Evolutionary conservation across 129 eudicot genomes (phyloP).

Genomic region (Artemisia tridentata): DNA sequence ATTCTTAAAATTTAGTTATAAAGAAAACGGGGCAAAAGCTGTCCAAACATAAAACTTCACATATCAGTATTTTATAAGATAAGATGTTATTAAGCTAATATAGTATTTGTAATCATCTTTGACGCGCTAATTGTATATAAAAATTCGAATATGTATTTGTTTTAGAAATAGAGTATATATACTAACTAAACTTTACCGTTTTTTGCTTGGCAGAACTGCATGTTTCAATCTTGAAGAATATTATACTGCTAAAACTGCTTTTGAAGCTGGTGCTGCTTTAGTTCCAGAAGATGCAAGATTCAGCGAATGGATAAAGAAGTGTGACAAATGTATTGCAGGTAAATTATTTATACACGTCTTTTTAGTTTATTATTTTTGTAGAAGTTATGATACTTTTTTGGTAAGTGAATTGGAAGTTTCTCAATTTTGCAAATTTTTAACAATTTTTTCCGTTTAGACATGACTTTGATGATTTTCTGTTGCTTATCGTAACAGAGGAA

Average conservation of each 20-base stretch:
- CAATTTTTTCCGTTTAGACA: not conserved
- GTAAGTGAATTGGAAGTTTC: not conserved
- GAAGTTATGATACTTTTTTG: not conserved
- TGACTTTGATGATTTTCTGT: slow-evolving; percentile 5
- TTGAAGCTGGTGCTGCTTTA: slow-evolving; percentile 60
- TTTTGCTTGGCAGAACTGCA: slow-evolving; percentile 47
- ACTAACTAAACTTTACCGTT: not conserved
- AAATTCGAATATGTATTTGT: no score
- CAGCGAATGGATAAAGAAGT: slow-evolving; percentile 64
- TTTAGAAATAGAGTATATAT: no score
- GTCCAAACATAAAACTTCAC: no score
- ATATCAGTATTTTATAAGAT: no score
- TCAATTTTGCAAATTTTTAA: not conserved
- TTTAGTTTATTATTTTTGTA: not conserved
- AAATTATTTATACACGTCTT: slow-evolving; percentile 4
- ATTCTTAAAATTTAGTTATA: no score
- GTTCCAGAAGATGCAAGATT: slow-evolving; percentile 66
- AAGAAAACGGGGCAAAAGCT: no score
- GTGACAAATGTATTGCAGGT: slow-evolving; percentile 78
- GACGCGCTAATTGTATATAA: no score
- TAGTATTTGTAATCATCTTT: no score
- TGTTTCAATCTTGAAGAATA: slow-evolving; percentile 76
- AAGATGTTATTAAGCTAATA: no score
- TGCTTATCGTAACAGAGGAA: slow-evolving; percentile 52
- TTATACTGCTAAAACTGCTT: slow-evolving; percentile 71